Conservation (phyloP, 1,284 basidiomycete genomes). For the Veloboletus limbatus region DNA sequence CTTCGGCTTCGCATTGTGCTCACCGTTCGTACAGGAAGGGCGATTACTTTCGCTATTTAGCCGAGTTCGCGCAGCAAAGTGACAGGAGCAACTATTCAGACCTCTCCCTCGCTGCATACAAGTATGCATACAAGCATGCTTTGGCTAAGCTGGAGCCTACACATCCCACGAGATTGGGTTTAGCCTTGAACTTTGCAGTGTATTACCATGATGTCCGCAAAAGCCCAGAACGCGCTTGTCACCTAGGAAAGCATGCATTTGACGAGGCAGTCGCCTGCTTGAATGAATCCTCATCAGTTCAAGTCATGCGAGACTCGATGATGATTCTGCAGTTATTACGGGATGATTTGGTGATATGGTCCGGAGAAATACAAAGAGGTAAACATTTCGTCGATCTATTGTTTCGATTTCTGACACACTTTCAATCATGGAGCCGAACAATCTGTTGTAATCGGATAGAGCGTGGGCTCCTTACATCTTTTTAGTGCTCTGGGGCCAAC, state of each 20-base stretch:
- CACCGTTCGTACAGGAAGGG: constrained; percentile 48
- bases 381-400: constrained; percentile 13
- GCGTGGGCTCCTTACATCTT: not conserved
- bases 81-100: constrained; percentile 49
- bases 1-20: constrained; percentile 8
- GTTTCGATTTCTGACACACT: constrained; percentile 14
- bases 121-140: constrained; percentile 64
- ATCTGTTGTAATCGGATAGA: constrained; percentile 18
- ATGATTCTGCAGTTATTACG: constrained; percentile 63
- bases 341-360: constrained; percentile 67
- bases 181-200: constrained; percentile 95
- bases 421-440: constrained; percentile 24
- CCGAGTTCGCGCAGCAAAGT: constrained; percentile 54
- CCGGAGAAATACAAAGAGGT: constrained; percentile 51
- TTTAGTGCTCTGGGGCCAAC: constrained; percentile 2
- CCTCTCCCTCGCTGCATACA: constrained; percentile 61
- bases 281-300: constrained; percentile 38
- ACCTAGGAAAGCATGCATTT: constrained; percentile 77
- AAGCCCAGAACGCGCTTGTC: constrained; percentile 89
- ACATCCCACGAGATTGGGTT: constrained; percentile 77
- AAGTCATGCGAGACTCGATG: constrained; percentile 58
- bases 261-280: constrained; percentile 61
- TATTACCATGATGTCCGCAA: constrained; percentile 96
- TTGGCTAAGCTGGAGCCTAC: constrained; percentile 53
- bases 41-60: constrained; percentile 68